Base-by-base conservation (phyloP, 2,329 filamentous ascomycete species). In the Neoascochyta sp. region DNA sequence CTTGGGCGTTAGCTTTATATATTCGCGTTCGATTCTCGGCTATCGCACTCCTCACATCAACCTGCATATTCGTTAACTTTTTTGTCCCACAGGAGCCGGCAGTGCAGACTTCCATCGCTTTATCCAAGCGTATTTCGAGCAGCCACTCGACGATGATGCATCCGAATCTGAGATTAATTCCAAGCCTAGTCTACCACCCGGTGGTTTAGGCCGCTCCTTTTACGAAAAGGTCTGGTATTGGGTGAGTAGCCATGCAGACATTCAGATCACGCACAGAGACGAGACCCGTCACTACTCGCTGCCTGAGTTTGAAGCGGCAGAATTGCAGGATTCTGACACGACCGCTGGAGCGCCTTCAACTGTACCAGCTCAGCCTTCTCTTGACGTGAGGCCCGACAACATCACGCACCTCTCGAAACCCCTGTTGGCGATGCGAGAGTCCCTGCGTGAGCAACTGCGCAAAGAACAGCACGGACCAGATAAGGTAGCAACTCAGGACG, bases 221-320 rank as follows among this genome's bases (percentile, higher is more conserved):
- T 62, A 76, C 35, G 66, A 71, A 27, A 70, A 67, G 27, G 63
- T 76, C 19, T 81, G 78, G 75, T 59, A 62, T 19, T 80, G 75
- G 76, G 61, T 81, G 28, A 68, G 60, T 8, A 60, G 59, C 24
- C 70, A 80, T 45, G 66, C 70, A 1, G 77, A 81, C 38, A 66
- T 81, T 24, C 71, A 66, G 3, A 66, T 79, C 17, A 65, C 72
- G 14, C 56, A 66, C 15, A 57, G 71, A 27, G 56, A 61, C 14
- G 63, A 69, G 41, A 34, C 43, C 31, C 34, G 44, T 31, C 34
- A 38, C 3, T 47, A 56, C 11, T 52, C 50, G 7, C 49, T 62
- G 7, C 27, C 47, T 1, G 53, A 60, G 16, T 60, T 63, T 16
- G 53, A 62, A 36, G 46, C 44, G 12, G 43, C 52, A 5, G 60